Evolutionary conservation across 139 green algal species (phyloP), one percentile per base, ranked within the genome.

Genomic region (Auxenochlorella protothecoides): DNA sequence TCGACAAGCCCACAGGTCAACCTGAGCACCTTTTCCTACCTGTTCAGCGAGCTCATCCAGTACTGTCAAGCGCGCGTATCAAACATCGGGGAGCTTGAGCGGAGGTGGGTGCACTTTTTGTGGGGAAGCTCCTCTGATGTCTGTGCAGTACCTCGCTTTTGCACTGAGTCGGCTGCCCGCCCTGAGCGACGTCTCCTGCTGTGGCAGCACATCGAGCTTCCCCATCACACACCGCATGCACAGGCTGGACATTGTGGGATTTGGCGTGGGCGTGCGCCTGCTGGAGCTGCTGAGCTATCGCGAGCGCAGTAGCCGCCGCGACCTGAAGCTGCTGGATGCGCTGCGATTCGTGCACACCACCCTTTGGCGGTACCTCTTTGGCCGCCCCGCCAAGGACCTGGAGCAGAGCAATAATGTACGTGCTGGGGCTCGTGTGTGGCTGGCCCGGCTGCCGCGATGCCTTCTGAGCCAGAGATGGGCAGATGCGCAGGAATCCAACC

Each of bases 21-120:
- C 77, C 73, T 98, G 52, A 92, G 85, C 63, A 89, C 90, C 2
- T 97, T 96, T 79, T 84, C 94, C 5, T 97, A 96, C 69, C 74
- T 99, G 11, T 97, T 98, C 71, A 93, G 87, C 66, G 94, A 97
- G 83, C 74, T 97, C 5, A 92, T 99, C 6, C 91, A 97, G 72
- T 98, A 98, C 76, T 88, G 85, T 52, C 89, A 96, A 74, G 85
- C 85, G 62, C 75, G 83, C 6, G 92, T 94, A 3, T 89, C 79
- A 8, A 96, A 92, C 83, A 91, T 92, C 4, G 79, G 76, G 5
- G 94, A 98, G 72, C 80, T 99, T 3, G 94, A 99, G 70, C 81
- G 92, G 10, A 89, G 85, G 90, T 96, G 53, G 74, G 76, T 14
- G 52, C 27, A 44, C 27, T 44, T 44, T 3, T 60, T 55, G 13